These are phyloP conservation scores for Saprolegnia diclina DNA, from an alignment of 352 stramenopile species.

Conservation along the genomic window DNA sequence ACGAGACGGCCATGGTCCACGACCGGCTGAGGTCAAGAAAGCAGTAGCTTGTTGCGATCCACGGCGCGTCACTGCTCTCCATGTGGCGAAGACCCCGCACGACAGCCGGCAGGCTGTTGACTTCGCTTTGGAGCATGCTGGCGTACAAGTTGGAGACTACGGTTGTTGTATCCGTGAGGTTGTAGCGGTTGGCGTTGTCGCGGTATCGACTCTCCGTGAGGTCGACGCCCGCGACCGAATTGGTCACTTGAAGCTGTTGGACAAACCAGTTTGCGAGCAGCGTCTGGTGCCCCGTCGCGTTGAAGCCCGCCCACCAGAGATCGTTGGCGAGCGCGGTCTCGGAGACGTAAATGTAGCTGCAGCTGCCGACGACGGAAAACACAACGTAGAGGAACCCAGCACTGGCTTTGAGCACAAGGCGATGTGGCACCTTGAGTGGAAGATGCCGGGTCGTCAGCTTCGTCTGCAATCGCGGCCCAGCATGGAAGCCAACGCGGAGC, in stretches of 20 bases:
- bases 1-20: neutral
- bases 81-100: neutral
- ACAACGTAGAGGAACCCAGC: conserved; percentile 6
- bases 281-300: conserved; percentile 9
- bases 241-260: conserved; percentile 4
- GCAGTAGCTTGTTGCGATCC: conserved; percentile 16
- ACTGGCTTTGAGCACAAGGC: neutral
- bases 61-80: conserved; percentile 7
- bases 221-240: neutral
- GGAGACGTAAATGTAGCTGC: neutral
- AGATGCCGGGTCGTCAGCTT: neutral
- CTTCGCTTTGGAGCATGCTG: conserved; percentile 14
- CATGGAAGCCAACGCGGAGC: neutral
- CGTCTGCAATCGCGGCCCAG: neutral
- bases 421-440: neutral
- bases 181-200: neutral
- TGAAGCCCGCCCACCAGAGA: conserved; percentile 18
- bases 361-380: neutral
- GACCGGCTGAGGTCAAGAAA: conserved; percentile 1
- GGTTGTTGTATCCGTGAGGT: neutral
- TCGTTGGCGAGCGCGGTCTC: conserved; percentile 10
- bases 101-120: conserved; percentile 15
- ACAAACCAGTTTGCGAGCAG: conserved; percentile 17
- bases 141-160: neutral
- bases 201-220: neutral